Evolutionary conservation across 495 filamentous ascomycete genomes (phyloP).

Genomic region (Hypoxylon fragiforme): DNA sequence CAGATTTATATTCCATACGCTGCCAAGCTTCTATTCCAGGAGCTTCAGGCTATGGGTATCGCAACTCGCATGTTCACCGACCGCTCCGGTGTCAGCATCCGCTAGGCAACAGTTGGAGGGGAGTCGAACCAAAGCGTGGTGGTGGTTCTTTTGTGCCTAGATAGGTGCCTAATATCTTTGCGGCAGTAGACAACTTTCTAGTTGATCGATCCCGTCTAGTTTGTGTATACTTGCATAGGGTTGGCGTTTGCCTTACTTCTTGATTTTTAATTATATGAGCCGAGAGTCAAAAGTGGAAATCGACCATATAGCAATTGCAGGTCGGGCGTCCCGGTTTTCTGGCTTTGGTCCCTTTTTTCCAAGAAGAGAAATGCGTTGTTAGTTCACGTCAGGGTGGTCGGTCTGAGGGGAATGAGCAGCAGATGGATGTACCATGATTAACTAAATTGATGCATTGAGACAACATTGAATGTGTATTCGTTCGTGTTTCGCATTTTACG

Average conservation of each 20-base stretch:
- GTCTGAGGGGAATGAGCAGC: too few species aligned
- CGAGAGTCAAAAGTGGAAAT: not conserved
- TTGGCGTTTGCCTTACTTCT: slow-evolving; percentile 29
- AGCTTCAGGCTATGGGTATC: slow-evolving; percentile 97
- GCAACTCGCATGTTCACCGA: slow-evolving; percentile 95
- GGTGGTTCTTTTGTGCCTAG: not conserved
- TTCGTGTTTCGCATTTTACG: too few species aligned
- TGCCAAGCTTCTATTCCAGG: slow-evolving; percentile 97
- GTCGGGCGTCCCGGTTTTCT: not conserved
- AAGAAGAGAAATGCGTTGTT: not conserved
- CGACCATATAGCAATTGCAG: not conserved
- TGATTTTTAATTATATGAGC: not conserved
- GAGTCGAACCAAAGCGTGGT: not conserved
- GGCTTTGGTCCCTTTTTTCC: not conserved
- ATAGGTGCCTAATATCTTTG: not conserved
- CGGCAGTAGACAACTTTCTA: not conserved
- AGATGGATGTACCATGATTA: too few species aligned
- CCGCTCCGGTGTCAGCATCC: slow-evolving; percentile 70
- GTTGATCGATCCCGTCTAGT: not conserved
- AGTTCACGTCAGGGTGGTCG: too few species aligned
- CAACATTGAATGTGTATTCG: too few species aligned
- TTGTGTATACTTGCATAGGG: slow-evolving; percentile 25
- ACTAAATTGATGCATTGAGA: too few species aligned
- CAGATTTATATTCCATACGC: slow-evolving; percentile 98
- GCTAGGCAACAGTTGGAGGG: slow-evolving; percentile 41